These are phyloP conservation scores for Floccularia luteovirens DNA, from an alignment of 768 basidiomycete species.

Conservation along the genomic window DNA sequence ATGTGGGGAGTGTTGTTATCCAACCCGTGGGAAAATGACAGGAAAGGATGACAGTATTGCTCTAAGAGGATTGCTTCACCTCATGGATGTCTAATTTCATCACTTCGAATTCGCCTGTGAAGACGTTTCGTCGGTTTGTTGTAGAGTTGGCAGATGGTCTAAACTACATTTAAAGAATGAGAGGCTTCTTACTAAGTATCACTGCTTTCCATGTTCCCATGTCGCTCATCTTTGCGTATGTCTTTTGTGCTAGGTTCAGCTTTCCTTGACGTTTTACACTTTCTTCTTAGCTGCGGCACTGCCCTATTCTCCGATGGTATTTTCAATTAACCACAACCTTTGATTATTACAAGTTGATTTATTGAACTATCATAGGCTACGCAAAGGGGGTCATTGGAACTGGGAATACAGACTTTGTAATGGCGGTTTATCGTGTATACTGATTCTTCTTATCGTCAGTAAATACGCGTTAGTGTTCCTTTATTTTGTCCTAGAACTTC, in stretches of 20 bases:
- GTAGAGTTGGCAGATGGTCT: too few species aligned
- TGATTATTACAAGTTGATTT: too few species aligned
- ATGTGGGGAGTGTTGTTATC: too few species aligned
- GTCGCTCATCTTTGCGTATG: constrained; percentile 82
- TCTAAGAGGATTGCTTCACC: too few species aligned
- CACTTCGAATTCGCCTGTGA: too few species aligned
- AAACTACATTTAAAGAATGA: too few species aligned
- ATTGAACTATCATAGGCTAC: constrained; percentile 43
- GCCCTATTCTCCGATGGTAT: constrained; percentile 83
- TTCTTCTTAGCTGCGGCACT: constrained; percentile 75
- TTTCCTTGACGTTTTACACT: neutral
- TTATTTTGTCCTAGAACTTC: neutral
- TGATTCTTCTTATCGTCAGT: constrained; percentile 41
- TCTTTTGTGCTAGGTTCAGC: constrained; percentile 6
- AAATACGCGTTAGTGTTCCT: constrained; percentile 61
- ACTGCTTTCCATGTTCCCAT: too few species aligned
- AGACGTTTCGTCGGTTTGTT: too few species aligned
- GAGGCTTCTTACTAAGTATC: too few species aligned
- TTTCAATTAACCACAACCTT: neutral
- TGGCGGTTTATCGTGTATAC: neutral
- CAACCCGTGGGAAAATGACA: too few species aligned
- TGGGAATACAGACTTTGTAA: constrained; percentile 37
- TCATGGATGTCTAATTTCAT: too few species aligned
- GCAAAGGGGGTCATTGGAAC: constrained; percentile 74
- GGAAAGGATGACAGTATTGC: too few species aligned